phyloP scores from a whole-genome alignment of 768 basidiomycete species.

The Xerocomus brunneocitrinus region DNA sequence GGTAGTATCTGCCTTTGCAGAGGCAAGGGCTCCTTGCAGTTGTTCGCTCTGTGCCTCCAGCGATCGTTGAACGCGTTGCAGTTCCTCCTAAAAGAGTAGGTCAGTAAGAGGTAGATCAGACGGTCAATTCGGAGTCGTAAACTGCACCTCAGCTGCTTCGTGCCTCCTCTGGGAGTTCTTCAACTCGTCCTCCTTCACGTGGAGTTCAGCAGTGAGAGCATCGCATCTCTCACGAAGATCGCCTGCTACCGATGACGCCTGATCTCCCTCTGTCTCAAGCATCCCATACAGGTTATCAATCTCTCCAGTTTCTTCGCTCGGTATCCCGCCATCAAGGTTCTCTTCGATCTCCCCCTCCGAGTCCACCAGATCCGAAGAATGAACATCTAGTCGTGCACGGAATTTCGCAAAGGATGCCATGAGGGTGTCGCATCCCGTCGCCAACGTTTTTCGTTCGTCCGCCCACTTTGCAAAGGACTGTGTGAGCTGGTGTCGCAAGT shows the following conservation, averaged over 20 bases:
- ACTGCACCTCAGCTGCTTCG: constrained; percentile 20
- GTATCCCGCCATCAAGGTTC: constrained; percentile 14
- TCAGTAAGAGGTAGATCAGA: constrained; percentile 6
- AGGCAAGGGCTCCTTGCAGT: constrained; percentile 13
- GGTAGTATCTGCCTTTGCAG: constrained; percentile 3
- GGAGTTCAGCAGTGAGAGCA: constrained; percentile 17
- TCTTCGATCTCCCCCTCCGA: constrained; percentile 25
- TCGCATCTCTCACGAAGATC: constrained; percentile 13
- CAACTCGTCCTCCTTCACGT: constrained; percentile 17
- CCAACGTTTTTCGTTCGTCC: constrained; percentile 25
- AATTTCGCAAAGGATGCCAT: constrained; percentile 32
- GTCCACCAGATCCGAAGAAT: constrained; percentile 19
- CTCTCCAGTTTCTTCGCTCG: constrained; percentile 16
- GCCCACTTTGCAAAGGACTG: constrained; percentile 28
- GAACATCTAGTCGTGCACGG: constrained; percentile 21
- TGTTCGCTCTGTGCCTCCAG: constrained; percentile 18
- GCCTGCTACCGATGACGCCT: neutral
- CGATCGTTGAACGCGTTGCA: constrained; percentile 12
- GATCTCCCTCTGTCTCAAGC: constrained; percentile 10
- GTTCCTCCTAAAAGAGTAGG: constrained; percentile 15
- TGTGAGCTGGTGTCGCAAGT: constrained; percentile 26
- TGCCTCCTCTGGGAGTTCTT: constrained; percentile 12
- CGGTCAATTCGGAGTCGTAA: neutral
- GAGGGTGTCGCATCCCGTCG: constrained; percentile 20
- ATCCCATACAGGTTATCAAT: constrained; percentile 1